Percentiles rank a stretch among this genome's conserved stretches.
These are phyloP conservation scores for Singerocomus inundabilis DNA, from an alignment of 1,284 basidiomycete genomes.

Conservation along the genomic window DNA sequence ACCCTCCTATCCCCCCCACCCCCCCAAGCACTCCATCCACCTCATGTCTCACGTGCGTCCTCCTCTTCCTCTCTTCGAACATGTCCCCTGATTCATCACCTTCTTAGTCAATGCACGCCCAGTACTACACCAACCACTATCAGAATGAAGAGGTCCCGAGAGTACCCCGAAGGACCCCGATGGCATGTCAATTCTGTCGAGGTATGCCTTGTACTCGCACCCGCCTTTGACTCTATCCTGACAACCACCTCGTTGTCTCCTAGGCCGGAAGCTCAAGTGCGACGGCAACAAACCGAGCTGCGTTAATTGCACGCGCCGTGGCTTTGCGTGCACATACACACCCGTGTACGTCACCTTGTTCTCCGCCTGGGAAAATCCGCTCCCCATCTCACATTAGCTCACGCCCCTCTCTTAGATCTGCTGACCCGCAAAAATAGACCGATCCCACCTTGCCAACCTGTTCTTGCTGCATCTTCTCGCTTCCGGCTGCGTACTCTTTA, in stretches of 20 bases:
- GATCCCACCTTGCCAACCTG: neutral
- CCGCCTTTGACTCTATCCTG: neutral
- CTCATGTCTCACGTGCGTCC: conserved; percentile 29
- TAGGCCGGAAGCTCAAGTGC: conserved; percentile 61
- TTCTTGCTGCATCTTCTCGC: conserved; percentile 22
- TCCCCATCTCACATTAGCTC: conserved; percentile 10
- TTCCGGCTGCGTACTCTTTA: conserved; percentile 18
- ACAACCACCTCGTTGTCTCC: neutral
- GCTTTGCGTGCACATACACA: conserved; percentile 47
- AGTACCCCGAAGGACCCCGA: conserved; percentile 49
- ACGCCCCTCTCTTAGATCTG: conserved; percentile 17
- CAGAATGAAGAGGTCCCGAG: conserved; percentile 33
- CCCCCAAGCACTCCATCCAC: conserved; percentile 3
- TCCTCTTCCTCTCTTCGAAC: neutral
- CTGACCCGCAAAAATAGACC: conserved; percentile 37
- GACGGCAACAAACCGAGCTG: conserved; percentile 54
- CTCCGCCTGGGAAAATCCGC: conserved; percentile 5
- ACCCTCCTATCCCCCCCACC: neutral
- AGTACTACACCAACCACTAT: conserved; percentile 8
- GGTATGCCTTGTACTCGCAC: conserved; percentile 33
- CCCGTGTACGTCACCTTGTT: conserved; percentile 47
- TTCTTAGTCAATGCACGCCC: conserved; percentile 15
- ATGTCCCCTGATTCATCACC: neutral
- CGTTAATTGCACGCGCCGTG: conserved; percentile 51
- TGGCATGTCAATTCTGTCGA: conserved; percentile 60